phyloP scores from a whole-genome alignment of 805 yeast species.

The Wickerhamomyces chaumierensis region DNA sequence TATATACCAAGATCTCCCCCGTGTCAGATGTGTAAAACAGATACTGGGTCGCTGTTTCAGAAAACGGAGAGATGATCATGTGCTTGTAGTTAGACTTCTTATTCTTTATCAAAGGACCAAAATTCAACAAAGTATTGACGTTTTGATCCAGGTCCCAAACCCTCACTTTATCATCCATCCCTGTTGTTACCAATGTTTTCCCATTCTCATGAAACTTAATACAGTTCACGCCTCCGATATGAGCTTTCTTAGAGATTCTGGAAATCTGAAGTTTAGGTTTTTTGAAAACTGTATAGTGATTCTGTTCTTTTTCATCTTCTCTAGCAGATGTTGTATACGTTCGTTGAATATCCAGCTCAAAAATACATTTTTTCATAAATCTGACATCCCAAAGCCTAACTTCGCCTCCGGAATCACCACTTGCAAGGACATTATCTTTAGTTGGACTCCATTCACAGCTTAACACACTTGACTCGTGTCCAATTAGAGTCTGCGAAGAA shows the following conservation, averaged over 20 bases:
- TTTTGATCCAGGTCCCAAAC: slow-evolving; percentile 63
- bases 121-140: slow-evolving; percentile 54
- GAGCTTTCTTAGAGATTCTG: slow-evolving; percentile 38
- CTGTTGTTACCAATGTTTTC: slow-evolving; percentile 48
- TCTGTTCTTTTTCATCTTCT: too few relatives aligned
- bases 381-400: slow-evolving; percentile 82
- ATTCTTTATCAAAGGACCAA: slow-evolving; percentile 70
- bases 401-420: slow-evolving; percentile 77
- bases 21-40: slow-evolving; percentile 66
- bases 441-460: slow-evolving; percentile 70
- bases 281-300: too few relatives aligned
- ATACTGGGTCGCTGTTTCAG: slow-evolving; percentile 45
- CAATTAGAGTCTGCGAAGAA: slow-evolving; percentile 58
- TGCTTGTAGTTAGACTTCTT: slow-evolving; percentile 25
- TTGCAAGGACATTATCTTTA: slow-evolving; percentile 47
- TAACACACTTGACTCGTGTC: slow-evolving; percentile 34
- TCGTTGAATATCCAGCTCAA: slow-evolving; percentile 47
- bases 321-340: too few relatives aligned
- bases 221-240: slow-evolving; percentile 71
- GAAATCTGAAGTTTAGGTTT: slow-evolving; percentile 14
- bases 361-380: slow-evolving; percentile 49
- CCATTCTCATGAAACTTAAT: slow-evolving; percentile 66
- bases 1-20: slow-evolving; percentile 54
- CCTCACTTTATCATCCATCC: slow-evolving; percentile 70
- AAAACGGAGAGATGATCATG: slow-evolving; percentile 24